Conservation (phyloP, 2,329 filamentous ascomycete genomes). For the Nemania sp. region DNA sequence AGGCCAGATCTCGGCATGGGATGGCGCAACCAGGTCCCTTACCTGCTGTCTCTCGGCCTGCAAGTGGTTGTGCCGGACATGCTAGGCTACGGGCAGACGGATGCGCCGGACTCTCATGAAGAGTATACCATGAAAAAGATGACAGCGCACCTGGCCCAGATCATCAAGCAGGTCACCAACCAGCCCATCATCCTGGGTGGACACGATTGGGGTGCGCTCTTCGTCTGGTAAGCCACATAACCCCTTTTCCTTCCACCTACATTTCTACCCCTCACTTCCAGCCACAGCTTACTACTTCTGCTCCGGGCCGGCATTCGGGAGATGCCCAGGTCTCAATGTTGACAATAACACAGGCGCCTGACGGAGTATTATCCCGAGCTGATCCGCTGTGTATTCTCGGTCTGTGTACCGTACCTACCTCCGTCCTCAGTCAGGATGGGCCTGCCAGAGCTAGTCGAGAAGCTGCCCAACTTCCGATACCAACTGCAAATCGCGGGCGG, state of each 20-base stretch:
- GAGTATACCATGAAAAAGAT: conserved; percentile 75
- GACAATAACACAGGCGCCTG: conserved; percentile 52
- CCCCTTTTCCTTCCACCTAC: background rate
- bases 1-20: conserved; percentile 83
- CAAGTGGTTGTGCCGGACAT: conserved; percentile 84
- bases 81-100: conserved; percentile 83
- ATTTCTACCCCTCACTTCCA: background rate
- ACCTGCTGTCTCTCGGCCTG: conserved; percentile 71
- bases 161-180: conserved; percentile 62
- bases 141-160: conserved; percentile 73
- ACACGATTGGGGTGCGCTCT: conserved; percentile 88
- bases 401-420: conserved; percentile 76
- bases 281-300: background rate
- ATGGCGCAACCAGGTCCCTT: conserved; percentile 88
- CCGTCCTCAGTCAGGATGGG: conserved; percentile 58
- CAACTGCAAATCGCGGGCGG: conserved; percentile 78
- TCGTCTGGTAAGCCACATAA: conserved; percentile 59
- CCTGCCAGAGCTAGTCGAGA: conserved; percentile 62
- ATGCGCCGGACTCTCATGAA: conserved; percentile 63
- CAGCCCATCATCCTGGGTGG: conserved; percentile 77
- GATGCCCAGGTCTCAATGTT: background rate
- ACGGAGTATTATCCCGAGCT: conserved; percentile 75
- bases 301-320: background rate
- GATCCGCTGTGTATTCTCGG: conserved; percentile 73
- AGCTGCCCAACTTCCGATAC: conserved; percentile 75